These are phyloP conservation scores for Emmonsiellopsis sp. DNA, from an alignment of 2,329 filamentous ascomycete species.

Conservation along the genomic window DNA sequence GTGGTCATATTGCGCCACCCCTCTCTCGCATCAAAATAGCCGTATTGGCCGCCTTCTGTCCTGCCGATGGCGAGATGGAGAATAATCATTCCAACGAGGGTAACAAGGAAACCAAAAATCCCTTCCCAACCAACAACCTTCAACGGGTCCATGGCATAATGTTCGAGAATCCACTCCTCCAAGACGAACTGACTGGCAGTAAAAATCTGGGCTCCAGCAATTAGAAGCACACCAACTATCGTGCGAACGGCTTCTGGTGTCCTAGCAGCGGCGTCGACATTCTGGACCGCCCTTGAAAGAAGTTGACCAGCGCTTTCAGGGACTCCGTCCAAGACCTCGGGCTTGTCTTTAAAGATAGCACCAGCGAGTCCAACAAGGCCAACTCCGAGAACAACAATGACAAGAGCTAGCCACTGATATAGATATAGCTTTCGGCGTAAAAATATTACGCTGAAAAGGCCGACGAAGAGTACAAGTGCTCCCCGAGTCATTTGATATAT, in stretches of 20 bases:
- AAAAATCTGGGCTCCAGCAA: constrained; percentile 91
- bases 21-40: constrained; percentile 85
- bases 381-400: constrained; percentile 81
- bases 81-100: constrained; percentile 67
- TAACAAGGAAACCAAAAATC: constrained; percentile 77
- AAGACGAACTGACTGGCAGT: constrained; percentile 93
- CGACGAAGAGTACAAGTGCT: constrained; percentile 89
- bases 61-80: constrained; percentile 69
- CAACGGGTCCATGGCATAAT: constrained; percentile 72
- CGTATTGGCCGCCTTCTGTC: constrained; percentile 63
- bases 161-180: constrained; percentile 84
- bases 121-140: constrained; percentile 95
- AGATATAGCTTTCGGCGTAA: constrained; percentile 66
- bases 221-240: constrained; percentile 75
- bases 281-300: constrained; percentile 33
- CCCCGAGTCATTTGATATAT: constrained; percentile 99
- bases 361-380: constrained; percentile 84
- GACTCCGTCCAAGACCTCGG: constrained; percentile 23
- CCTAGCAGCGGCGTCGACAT: constrained; percentile 34
- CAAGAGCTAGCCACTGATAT: constrained; percentile 89
- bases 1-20: constrained; percentile 72
- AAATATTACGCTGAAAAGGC: constrained; percentile 88
- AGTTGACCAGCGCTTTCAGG: constrained; percentile 16
- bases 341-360: constrained; percentile 62
- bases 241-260: constrained; percentile 56